These are phyloP conservation scores for Naganishia albida DNA, from an alignment of 1,284 basidiomycete genomes.

Conservation along the genomic window DNA sequence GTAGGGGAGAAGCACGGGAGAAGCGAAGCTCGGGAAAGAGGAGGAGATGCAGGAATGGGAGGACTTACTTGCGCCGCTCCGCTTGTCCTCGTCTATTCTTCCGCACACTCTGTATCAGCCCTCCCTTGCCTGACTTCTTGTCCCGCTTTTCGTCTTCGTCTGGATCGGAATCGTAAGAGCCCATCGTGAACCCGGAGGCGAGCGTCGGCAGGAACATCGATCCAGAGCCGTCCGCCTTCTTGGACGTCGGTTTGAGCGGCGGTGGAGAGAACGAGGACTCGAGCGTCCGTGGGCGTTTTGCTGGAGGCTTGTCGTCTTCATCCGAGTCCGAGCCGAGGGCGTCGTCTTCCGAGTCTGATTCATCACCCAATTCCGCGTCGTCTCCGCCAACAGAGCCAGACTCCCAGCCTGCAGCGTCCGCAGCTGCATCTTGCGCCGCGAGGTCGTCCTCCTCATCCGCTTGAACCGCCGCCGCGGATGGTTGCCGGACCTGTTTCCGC, in stretches of 20 bases:
- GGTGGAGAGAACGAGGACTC: conserved; percentile 14
- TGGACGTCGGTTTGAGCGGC: not conserved
- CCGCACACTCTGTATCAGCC: conserved; percentile 53
- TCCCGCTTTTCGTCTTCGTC: conserved; percentile 63
- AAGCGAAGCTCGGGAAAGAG: too few species aligned
- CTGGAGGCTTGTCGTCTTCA: conserved; percentile 1
- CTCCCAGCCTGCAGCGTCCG: conserved; percentile 63
- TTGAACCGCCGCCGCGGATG: conserved; percentile 30
- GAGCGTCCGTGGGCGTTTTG: conserved; percentile 33
- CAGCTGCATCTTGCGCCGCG: conserved; percentile 50
- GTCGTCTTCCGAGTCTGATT: conserved; percentile 40
- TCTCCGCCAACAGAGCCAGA: conserved; percentile 56
- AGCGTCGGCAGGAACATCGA: conserved; percentile 84
- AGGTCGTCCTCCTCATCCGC: conserved; percentile 35
- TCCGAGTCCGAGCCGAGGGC: conserved; percentile 23
- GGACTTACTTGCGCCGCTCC: conserved; percentile 81
- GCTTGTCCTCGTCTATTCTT: conserved; percentile 92
- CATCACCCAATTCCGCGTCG: conserved; percentile 43
- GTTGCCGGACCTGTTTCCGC: conserved; percentile 34
- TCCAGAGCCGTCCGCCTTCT: not conserved
- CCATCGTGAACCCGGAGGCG: conserved; percentile 76
- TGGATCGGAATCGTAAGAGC: conserved; percentile 63
- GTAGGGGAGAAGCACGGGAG: not conserved
- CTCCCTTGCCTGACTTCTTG: conserved; percentile 57
- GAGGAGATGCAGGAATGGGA: not conserved